These are phyloP conservation scores for Phaeotremella fagi DNA, from an alignment of 768 basidiomycete species.

Conservation along the genomic window DNA sequence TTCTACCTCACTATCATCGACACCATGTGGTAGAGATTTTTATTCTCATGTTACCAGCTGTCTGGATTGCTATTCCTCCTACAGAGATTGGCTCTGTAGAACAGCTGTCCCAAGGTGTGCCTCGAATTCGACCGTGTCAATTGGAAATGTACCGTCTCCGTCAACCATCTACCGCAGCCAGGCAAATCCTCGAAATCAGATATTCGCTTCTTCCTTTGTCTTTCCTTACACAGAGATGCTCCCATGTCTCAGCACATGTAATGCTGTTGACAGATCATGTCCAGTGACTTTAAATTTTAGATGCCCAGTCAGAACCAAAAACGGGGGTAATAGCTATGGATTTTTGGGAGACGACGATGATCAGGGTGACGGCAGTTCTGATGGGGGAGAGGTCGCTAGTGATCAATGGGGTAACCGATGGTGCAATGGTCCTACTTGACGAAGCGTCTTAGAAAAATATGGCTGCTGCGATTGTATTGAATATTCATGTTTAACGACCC, in stretches of 20 bases:
- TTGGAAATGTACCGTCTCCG: background rate
- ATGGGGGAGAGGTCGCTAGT: conserved; percentile 14
- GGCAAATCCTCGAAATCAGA: conserved; percentile 8
- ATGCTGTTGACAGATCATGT: conserved; percentile 43
- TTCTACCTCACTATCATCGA: conserved; percentile 38
- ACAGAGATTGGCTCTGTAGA: conserved; percentile 47
- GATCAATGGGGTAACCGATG: conserved; percentile 40
- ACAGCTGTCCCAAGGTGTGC: conserved; percentile 39
- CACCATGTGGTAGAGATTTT: conserved; percentile 45
- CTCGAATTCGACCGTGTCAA: background rate
- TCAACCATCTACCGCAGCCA: conserved; percentile 19
- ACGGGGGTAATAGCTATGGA: conserved; percentile 38
- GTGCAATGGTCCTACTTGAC: conserved; percentile 39
- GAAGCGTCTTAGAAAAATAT: too few species aligned
- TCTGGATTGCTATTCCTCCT: conserved; percentile 42
- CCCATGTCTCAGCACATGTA: conserved; percentile 45
- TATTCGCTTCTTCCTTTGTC: background rate
- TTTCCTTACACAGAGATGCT: conserved; percentile 43
- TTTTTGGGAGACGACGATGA: conserved; percentile 35
- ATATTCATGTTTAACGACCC: background rate
- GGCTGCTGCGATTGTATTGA: background rate
- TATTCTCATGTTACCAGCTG: conserved; percentile 47
- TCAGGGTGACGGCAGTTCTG: conserved; percentile 21
- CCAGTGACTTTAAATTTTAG: conserved; percentile 46
- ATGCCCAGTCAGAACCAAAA: conserved; percentile 36